Evolutionary conservation across 2,329 filamentous ascomycete genomes (phyloP), one percentile per base, ranked within the genome.

Genomic region (Mariannaea sp.): DNA sequence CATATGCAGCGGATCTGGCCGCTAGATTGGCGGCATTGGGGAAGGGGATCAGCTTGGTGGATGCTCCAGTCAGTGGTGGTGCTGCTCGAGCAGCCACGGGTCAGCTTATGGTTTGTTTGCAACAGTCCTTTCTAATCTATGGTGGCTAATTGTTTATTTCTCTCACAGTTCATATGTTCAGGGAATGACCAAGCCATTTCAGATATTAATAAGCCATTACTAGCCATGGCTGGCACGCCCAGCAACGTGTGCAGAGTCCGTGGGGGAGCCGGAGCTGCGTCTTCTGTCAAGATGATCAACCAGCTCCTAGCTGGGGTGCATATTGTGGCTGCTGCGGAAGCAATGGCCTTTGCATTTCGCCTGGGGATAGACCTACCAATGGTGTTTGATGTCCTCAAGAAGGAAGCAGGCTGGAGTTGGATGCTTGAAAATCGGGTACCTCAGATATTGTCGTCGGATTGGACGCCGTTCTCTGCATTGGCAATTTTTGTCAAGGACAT

Each of bases 211-310:
- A n/a, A n/a, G n/a, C n/a, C n/a, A n/a, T n/a, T n/a, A n/a, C n/a
- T n/a, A n/a, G n/a, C n/a, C n/a, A n/a, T n/a, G n/a, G n/a, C n/a
- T n/a, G n/a, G n/a, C n/a, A n/a, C n/a, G n/a, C n/a, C n/a, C n/a
- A n/a, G n/a, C n/a, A n/a, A n/a, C n/a, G n/a, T n/a, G n/a, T n/a
- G n/a, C n/a, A n/a, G n/a, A n/a, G n/a, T n/a, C n/a, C n/a, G n/a
- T n/a, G 83, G 83, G 6, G 83, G 83, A 1, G 69, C 86, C 44
- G 84, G 85, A 1, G 82, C 81, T 0, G 84, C 83, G 4, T 86
- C 83, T 64, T 86, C 86, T 63, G 82, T 86, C 74, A 87, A 87
- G 69, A 87, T 86, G 80, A 79, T 82, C 45, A 84, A 86, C 68
- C 84, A 87, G 69, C 83, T 87, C 8, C 74, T 87, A 24, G 84